phyloP scores from a whole-genome alignment of 139 green algal species.

The Chlorella vulgaris region DNA sequence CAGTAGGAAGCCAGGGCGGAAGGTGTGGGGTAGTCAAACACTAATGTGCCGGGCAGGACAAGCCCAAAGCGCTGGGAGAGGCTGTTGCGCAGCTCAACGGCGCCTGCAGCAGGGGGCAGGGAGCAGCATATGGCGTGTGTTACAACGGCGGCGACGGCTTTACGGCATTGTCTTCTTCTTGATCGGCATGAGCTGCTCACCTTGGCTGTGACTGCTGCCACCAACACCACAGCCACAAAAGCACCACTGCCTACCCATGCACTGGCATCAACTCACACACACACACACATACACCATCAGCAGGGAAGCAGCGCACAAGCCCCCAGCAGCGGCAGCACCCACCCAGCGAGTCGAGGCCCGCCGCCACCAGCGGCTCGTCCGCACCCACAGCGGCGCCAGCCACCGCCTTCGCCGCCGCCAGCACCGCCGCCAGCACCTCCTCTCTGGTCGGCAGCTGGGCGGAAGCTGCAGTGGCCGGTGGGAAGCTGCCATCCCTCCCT shows the following conservation, averaged over 20 bases:
- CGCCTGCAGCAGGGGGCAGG: neutral
- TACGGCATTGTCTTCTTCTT: neutral
- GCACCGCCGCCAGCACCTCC: slow-evolving; percentile 12
- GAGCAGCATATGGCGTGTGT: neutral
- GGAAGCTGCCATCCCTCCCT: neutral
- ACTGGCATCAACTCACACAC: no score
- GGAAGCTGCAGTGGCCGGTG: neutral
- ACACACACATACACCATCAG: no score
- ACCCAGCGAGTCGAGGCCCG: slow-evolving; percentile 47
- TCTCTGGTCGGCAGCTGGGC: neutral
- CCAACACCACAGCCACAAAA: no score
- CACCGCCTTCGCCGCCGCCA: neutral
- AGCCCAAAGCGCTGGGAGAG: slow-evolving; percentile 31
- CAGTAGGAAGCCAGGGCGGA: slow-evolving; percentile 30
- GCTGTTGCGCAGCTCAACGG: slow-evolving; percentile 35
- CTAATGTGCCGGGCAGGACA: slow-evolving; percentile 45
- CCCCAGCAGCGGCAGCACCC: neutral
- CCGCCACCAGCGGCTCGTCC: slow-evolving; percentile 37
- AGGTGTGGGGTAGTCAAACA: slow-evolving; percentile 65
- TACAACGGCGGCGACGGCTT: no score
- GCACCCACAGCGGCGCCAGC: neutral
- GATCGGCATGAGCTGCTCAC: no score
- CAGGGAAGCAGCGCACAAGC: neutral
- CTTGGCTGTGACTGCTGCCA: no score
- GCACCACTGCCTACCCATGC: no score